phyloP scores from a whole-genome alignment of 129 eudicot genomes.

The Pittosporum tobira region DNA sequence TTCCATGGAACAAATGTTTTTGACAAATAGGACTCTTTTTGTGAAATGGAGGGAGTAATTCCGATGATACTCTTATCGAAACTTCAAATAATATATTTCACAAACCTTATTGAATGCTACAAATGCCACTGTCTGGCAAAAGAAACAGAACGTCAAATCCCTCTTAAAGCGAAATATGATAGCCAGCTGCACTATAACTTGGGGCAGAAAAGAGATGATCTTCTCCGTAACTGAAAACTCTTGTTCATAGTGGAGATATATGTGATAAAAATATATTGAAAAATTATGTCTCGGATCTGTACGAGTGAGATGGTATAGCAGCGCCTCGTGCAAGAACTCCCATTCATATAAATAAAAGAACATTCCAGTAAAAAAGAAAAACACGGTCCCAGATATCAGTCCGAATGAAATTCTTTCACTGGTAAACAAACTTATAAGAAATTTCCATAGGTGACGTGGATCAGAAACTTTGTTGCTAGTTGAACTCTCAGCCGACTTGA shows the following conservation, averaged over 20 bases:
- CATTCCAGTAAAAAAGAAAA: constrained; percentile 60
- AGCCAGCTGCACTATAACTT: constrained; percentile 70
- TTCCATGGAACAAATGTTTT: no score
- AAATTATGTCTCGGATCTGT: constrained; percentile 96
- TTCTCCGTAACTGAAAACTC: constrained; percentile 66
- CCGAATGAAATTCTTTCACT: constrained; percentile 59
- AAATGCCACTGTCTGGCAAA: constrained; percentile 85
- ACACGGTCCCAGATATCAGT: constrained; percentile 56
- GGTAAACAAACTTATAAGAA: constrained; percentile 41
- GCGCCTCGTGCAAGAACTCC: constrained; percentile 86
- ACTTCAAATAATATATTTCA: background rate
- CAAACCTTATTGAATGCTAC: constrained; percentile 97
- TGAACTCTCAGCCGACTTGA: constrained; percentile 16
- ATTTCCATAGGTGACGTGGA: constrained; percentile 16
- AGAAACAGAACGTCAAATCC: constrained; percentile 84
- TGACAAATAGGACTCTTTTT: no score
- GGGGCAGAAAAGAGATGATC: constrained; percentile 86
- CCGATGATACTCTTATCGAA: no score
- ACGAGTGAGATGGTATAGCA: constrained; percentile 91
- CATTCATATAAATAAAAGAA: constrained; percentile 65
- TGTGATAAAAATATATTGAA: constrained; percentile 88
- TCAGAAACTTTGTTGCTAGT: constrained; percentile 12
- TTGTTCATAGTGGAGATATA: constrained; percentile 68
- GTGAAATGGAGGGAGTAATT: no score
- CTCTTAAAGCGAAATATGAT: constrained; percentile 52